phyloP scores from a whole-genome alignment of 495 filamentous ascomycete genomes.

The Lentithecium fluviatile region DNA sequence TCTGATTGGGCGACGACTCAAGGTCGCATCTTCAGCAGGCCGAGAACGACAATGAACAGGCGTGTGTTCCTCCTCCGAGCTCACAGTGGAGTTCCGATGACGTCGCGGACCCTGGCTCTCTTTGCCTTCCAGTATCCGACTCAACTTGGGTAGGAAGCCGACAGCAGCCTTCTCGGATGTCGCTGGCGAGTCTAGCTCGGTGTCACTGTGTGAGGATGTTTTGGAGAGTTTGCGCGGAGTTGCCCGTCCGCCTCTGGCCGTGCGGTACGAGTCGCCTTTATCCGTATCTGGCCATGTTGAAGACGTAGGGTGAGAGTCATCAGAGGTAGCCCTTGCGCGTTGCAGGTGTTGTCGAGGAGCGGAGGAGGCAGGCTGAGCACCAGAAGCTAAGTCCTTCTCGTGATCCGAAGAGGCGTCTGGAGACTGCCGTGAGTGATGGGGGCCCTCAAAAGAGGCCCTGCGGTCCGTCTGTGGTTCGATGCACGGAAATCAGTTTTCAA shows the following conservation, averaged over 20 bases:
- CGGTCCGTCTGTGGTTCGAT: constrained; percentile 26
- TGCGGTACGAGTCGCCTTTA: constrained; percentile 23
- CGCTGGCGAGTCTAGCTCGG: constrained; percentile 2
- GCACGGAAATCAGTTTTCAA: constrained; percentile 11
- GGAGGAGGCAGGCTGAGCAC: constrained; percentile 2
- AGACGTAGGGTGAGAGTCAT: constrained; percentile 12
- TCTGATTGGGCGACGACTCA: constrained; percentile 19
- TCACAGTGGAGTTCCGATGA: constrained; percentile 12
- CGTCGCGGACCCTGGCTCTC: constrained; percentile 28
- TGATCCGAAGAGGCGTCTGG: background rate
- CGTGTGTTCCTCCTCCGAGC: constrained; percentile 7
- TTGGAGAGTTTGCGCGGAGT: constrained; percentile 9
- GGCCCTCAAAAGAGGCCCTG: constrained; percentile 26
- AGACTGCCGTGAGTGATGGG: constrained; percentile 4
- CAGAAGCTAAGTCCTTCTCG: background rate
- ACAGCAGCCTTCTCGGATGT: constrained; percentile 13
- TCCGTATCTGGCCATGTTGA: constrained; percentile 24
- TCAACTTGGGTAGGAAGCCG: constrained; percentile 40
- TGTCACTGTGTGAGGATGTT: constrained; percentile 1
- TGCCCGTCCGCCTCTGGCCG: constrained; percentile 9
- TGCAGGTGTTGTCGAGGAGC: constrained; percentile 15
- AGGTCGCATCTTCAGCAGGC: constrained; percentile 13
- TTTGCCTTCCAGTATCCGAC: constrained; percentile 39
- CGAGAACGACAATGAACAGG: constrained; percentile 6
- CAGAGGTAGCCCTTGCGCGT: constrained; percentile 11